phyloP scores from a whole-genome alignment of 495 filamentous ascomycete species.

The Xylaria castorea region DNA sequence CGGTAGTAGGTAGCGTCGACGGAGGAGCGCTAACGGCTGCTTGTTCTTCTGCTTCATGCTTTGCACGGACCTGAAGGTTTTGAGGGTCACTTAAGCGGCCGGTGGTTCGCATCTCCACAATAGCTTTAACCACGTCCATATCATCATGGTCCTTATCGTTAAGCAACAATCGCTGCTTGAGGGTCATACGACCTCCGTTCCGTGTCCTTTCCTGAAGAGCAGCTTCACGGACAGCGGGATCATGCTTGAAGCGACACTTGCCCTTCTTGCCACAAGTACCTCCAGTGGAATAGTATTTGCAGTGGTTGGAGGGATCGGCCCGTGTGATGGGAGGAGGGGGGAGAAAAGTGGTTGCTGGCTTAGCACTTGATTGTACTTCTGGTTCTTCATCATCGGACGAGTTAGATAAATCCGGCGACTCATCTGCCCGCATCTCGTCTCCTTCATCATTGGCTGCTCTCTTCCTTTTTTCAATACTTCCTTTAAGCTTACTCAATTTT shows the following conservation, averaged over 20 bases:
- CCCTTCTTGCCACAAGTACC: slow-evolving; percentile 68
- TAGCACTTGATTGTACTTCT: slow-evolving; percentile 50
- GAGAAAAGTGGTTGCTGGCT: slow-evolving; percentile 33
- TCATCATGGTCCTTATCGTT: slow-evolving; percentile 66
- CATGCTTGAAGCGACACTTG: slow-evolving; percentile 69
- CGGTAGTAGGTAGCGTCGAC: slow-evolving; percentile 39
- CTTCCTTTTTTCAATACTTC: slow-evolving; percentile 62
- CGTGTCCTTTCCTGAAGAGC: slow-evolving; percentile 58
- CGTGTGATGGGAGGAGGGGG: slow-evolving; percentile 53
- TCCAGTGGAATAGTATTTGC: slow-evolving; percentile 66
- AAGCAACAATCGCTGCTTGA: slow-evolving; percentile 60
- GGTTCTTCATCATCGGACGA: slow-evolving; percentile 57
- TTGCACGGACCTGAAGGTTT: slow-evolving; percentile 23
- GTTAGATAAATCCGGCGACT: slow-evolving; percentile 44
- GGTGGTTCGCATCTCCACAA: slow-evolving; percentile 44
- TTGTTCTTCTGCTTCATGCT: slow-evolving; percentile 32
- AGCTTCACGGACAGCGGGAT: slow-evolving; percentile 58
- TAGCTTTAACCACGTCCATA: slow-evolving; percentile 59
- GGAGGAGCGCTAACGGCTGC: slow-evolving; percentile 18
- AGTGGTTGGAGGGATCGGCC: slow-evolving; percentile 60
- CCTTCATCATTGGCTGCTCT: slow-evolving; percentile 62
- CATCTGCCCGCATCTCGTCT: slow-evolving; percentile 57
- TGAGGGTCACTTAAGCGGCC: slow-evolving; percentile 41
- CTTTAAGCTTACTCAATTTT: slow-evolving; percentile 58
- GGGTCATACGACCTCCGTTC: slow-evolving; percentile 62